Conservation (phyloP, 2,329 filamentous ascomycete species). For the Camillea tinctor region DNA sequence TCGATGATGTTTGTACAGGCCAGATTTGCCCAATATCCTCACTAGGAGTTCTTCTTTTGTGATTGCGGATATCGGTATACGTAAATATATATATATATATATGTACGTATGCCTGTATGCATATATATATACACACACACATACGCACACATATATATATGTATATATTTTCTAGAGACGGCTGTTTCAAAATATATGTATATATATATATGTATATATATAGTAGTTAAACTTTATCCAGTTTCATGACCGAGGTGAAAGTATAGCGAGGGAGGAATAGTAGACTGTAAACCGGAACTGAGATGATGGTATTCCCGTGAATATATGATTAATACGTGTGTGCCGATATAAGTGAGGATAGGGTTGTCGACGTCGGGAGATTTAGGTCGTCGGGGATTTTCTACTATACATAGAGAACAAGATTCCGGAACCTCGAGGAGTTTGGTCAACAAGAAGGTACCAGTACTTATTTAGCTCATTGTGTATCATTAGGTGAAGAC, state of each 20-base stretch:
- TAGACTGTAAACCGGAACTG: neutral
- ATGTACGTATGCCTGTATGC: no score
- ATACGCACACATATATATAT: neutral
- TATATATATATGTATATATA: neutral
- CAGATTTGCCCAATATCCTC: neutral
- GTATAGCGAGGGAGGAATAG: neutral
- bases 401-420: constrained; percentile 11
- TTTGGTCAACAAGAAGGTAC: constrained; percentile 13
- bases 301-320: neutral
- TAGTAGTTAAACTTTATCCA: neutral
- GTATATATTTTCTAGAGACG: constrained; percentile 48
- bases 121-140: neutral
- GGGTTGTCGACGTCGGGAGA: constrained; percentile 27
- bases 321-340: constrained; percentile 13
- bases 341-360: constrained; percentile 23
- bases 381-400: constrained; percentile 25
- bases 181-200: constrained; percentile 33
- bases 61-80: no score
- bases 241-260: neutral
- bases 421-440: constrained; percentile 8
- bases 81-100: no score
- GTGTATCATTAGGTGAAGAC: constrained; percentile 25
- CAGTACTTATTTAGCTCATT: constrained; percentile 19
- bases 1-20: constrained; percentile 10
- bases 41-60: neutral